Percentiles rank a stretch among this genome's conserved stretches.
phyloP scores from a whole-genome alignment of 306 rosid species.

The Pterocarpus macrocarpus region DNA sequence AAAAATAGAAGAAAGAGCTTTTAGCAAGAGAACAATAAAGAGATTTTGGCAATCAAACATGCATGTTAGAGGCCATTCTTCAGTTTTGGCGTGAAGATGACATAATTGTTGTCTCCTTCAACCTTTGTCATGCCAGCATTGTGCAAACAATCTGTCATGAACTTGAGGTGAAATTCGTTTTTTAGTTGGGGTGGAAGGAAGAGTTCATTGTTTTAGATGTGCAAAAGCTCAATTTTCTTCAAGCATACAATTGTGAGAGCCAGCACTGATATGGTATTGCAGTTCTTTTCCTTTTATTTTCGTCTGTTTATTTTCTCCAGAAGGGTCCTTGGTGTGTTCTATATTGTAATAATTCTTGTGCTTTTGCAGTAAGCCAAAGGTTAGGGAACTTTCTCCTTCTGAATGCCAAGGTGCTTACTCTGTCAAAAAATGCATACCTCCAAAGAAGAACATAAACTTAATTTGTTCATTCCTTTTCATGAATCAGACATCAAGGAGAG shows the following conservation, averaged over 20 bases:
- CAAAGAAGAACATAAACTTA: background rate
- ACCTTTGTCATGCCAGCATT: too few species aligned
- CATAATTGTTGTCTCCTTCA: too few species aligned
- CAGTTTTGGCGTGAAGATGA: too few species aligned
- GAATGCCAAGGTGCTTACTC: background rate
- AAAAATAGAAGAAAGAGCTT: too few species aligned
- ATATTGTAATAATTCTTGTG: constrained; percentile 7
- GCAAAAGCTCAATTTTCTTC: background rate
- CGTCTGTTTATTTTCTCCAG: background rate
- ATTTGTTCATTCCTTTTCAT: constrained; percentile 22
- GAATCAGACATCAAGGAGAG: constrained; percentile 7
- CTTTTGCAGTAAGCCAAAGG: background rate
- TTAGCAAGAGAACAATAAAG: too few species aligned
- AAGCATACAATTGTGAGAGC: background rate
- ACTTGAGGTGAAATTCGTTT: too few species aligned
- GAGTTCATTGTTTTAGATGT: background rate
- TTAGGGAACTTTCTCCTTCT: background rate
- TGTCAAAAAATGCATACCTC: background rate
- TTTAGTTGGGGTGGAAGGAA: too few species aligned
- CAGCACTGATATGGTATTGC: too few species aligned
- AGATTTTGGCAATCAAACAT: too few species aligned
- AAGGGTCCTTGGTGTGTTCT: background rate
- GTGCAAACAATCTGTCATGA: too few species aligned
- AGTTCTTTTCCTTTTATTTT: too few species aligned
- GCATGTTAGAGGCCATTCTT: too few species aligned